Conservation (phyloP, 1,139 yeast genomes). For the Hemisphaericaspora xylofermentans region DNA sequence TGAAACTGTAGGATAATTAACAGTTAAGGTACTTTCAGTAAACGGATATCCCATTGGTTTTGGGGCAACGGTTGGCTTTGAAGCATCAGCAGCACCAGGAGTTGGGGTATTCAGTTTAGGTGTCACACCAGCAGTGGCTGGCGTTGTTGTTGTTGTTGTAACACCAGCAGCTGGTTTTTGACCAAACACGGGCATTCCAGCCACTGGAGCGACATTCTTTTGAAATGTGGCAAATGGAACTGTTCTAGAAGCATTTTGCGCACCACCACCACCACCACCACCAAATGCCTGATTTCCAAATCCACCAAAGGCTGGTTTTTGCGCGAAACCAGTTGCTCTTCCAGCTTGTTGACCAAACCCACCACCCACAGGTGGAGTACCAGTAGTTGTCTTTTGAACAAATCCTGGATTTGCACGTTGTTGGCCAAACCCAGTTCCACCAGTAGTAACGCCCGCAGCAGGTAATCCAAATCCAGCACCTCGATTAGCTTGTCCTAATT, state of each 20-base stretch:
- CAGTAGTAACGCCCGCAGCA: too few relatives aligned
- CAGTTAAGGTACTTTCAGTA: constrained; percentile 34
- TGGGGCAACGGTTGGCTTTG: constrained; percentile 3
- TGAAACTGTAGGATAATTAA: constrained; percentile 27
- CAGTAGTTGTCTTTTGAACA: not conserved
- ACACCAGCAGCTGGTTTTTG: constrained; percentile 5
- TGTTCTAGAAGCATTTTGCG: too few relatives aligned
- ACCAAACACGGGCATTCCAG: not conserved
- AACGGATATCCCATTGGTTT: constrained; percentile 23
- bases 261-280: too few relatives aligned
- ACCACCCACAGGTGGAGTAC: not conserved
- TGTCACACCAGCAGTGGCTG: not conserved
- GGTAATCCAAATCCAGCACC: too few relatives aligned
- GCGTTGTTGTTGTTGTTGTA: constrained; percentile 1
- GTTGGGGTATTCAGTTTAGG: not conserved
- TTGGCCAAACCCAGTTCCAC: not conserved
- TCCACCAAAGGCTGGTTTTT: not conserved
- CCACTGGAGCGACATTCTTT: too few relatives aligned
- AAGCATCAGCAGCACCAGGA: constrained; percentile 2
- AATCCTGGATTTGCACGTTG: constrained; percentile 2
- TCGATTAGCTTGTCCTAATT: too few relatives aligned
- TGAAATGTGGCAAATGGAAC: too few relatives aligned
- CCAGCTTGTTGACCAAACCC: not conserved
- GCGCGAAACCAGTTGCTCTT: not conserved
- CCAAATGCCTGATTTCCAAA: too few relatives aligned